A percentile compares a stretch with the other conserved stretches of the same genome.
Evolutionary conservation across 371 early-diverging fungal genomes (phyloP).

Genomic region (Mucor plumbeus): DNA sequence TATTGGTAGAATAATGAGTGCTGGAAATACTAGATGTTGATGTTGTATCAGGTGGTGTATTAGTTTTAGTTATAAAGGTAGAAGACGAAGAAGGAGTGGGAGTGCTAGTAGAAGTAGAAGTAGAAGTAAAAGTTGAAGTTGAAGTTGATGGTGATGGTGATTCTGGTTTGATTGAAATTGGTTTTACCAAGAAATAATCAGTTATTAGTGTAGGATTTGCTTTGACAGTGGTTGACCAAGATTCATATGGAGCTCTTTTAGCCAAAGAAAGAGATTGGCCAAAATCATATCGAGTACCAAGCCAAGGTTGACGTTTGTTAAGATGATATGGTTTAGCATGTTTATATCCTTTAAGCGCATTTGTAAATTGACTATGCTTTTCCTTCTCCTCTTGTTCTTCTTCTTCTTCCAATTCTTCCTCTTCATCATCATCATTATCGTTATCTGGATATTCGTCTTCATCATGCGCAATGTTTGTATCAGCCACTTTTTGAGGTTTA

Average conservation of each 20-base stretch:
- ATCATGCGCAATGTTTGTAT: not conserved
- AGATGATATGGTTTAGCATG: slow-evolving; percentile 30
- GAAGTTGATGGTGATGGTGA: not conserved
- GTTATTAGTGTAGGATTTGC: not conserved
- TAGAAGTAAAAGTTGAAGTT: not conserved
- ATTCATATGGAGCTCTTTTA: slow-evolving; percentile 22
- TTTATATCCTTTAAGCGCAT: slow-evolving; percentile 32
- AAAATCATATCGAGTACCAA: slow-evolving; percentile 41
- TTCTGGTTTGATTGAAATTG: slow-evolving; percentile 7
- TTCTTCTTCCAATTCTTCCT: slow-evolving; percentile 14
- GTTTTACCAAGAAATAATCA: slow-evolving; percentile 12
- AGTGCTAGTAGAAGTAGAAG: not conserved
- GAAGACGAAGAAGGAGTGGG: not conserved
- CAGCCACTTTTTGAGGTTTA: not conserved
- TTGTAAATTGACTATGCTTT: slow-evolving; percentile 30
- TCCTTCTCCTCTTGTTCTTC: slow-evolving; percentile 17
- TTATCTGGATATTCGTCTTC: not conserved
- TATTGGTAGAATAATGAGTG: not conserved
- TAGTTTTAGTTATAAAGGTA: not conserved
- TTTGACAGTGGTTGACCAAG: slow-evolving; percentile 14
- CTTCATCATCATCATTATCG: slow-evolving; percentile 14
- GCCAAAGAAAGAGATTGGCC: slow-evolving; percentile 35
- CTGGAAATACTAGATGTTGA: not conserved
- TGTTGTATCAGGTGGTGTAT: not conserved
- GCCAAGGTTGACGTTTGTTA: slow-evolving; percentile 27